Evolutionary conservation across 495 filamentous ascomycete species (phyloP).

Genomic region (Annulohypoxylon stygium): DNA sequence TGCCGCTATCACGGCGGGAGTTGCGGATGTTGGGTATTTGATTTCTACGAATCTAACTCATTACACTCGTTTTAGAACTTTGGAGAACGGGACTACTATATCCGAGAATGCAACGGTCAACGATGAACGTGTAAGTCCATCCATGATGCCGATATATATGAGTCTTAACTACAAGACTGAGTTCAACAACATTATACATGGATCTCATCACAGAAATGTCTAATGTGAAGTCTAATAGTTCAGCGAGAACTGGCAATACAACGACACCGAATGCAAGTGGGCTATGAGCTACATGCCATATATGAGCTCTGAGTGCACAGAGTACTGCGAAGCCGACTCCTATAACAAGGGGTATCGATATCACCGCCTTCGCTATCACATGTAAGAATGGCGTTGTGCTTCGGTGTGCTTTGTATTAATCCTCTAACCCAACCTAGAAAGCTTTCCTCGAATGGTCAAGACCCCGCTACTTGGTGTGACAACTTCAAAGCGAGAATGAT

Average conservation of each 20-base stretch:
- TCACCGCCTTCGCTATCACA: constrained; percentile 33
- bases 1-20: background rate
- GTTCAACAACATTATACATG: background rate
- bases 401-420: background rate
- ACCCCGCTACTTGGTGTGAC: constrained; percentile 22
- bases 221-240: constrained; percentile 7
- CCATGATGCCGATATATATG: background rate
- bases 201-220: background rate
- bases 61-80: background rate
- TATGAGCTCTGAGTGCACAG: constrained; percentile 39
- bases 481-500: constrained; percentile 41
- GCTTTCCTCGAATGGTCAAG: constrained; percentile 30
- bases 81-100: constrained; percentile 16
- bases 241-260: constrained; percentile 26
- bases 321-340: constrained; percentile 36
- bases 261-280: constrained; percentile 16
- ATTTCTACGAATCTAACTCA: background rate
- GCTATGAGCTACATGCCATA: constrained; percentile 4
- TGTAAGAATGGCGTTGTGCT: constrained; percentile 20
- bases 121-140: constrained; percentile 22
- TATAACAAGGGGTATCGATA: constrained; percentile 22
- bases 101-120: background rate
- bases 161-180: no score
- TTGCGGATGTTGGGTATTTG: background rate
- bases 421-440: constrained; percentile 13